These are phyloP conservation scores for Mycosarcoma mackinlayi DNA, from an alignment of 1,284 basidiomycete genomes.

Conservation along the genomic window DNA sequence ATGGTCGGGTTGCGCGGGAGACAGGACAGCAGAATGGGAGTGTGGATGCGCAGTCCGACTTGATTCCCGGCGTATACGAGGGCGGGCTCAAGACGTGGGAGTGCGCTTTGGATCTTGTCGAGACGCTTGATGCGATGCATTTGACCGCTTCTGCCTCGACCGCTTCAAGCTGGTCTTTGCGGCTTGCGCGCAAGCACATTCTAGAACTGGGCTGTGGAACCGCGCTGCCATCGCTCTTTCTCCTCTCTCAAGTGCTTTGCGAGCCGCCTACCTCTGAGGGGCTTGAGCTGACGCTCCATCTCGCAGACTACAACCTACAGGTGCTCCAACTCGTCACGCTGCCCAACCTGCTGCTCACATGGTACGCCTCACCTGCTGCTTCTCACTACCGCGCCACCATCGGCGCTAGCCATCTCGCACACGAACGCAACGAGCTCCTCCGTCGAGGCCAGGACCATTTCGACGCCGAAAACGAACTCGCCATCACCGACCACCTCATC, in stretches of 20 bases:
- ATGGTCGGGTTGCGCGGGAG: neutral
- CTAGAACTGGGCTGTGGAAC: constrained; percentile 88
- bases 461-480: constrained; percentile 34
- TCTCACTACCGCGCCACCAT: constrained; percentile 14
- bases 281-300: constrained; percentile 75
- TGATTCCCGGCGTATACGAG: constrained; percentile 92
- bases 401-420: constrained; percentile 11
- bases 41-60: constrained; percentile 76
- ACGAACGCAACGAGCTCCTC: constrained; percentile 27
- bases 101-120: constrained; percentile 84
- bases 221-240: constrained; percentile 81
- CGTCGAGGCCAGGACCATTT: constrained; percentile 45
- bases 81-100: constrained; percentile 99
- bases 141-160: neutral
- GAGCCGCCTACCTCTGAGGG: neutral
- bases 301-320: constrained; percentile 90
- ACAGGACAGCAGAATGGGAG: constrained; percentile 29
- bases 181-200: constrained; percentile 26
- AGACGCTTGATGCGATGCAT: constrained; percentile 42
- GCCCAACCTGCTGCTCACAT: constrained; percentile 87
- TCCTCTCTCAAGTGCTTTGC: constrained; percentile 76
- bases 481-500: constrained; percentile 72
- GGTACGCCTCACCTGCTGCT: constrained; percentile 53
- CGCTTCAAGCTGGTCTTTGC: constrained; percentile 2
- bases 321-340: constrained; percentile 79